Evolutionary conservation across 345 rosid species (phyloP), one percentile per base, ranked within the genome.

Genomic region (Psidium friedrichsthalianum): DNA sequence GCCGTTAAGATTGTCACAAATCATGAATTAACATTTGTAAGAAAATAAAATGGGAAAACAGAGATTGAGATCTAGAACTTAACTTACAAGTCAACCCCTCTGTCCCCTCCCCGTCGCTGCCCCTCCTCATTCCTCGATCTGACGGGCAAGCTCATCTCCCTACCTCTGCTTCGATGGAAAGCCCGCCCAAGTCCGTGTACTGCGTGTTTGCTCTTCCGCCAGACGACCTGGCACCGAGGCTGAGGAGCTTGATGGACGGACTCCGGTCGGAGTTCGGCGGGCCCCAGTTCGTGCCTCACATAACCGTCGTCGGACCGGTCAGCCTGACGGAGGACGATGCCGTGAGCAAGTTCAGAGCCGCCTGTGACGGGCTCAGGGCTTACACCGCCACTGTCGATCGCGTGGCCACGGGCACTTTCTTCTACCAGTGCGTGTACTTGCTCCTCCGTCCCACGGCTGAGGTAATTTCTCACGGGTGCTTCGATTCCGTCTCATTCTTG

Each of bases 241-340:
- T 93, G 44, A 83, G 82, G 84, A 91, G 92, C 85, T 57, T 97
- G 86, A 95, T 95, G 98, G 94, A 88, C 56, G 87, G 86, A 55
- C 91, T 95, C 40, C 83, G 94, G 80, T 91, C 95, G 74, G 98
- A 92, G 86, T 95, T 93, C 84, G 84, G 90, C 15, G 98, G 98
- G n/a, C 97, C 98, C 1, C 89, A 85, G 89, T 97, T 95, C 87
- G 93, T 91, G 86, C 98, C 98, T n/a, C 99, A 97, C 85, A 87
- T 94, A 51, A 97, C 98, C n/a, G 97, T 95, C 15, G 98, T 89
- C 36, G 96, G 91, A 40, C 93, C 94, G 2, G 85, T 90, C 11
- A 86, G 86, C 27, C 89, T 95, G 85, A 86, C 92, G 58, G 90
- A 88, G 85, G 93, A 92, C 0, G 96, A 92, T 56, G 99, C 99